Conservation (phyloP, 352 stramenopile species). For the Phytophthora fragariae region DNA sequence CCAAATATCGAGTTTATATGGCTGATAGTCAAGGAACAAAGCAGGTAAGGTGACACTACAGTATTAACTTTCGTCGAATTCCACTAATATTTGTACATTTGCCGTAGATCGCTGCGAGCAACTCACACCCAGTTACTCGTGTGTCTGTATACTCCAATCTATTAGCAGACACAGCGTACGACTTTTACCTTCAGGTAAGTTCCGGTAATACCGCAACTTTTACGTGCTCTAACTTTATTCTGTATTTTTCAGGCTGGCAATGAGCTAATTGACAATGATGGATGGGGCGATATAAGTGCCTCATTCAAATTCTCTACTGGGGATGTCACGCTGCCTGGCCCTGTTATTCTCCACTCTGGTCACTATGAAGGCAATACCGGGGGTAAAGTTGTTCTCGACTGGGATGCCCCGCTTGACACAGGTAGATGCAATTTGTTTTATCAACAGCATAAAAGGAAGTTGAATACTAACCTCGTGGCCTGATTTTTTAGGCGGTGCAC, state of each 20-base stretch:
- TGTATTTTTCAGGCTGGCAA: constrained; percentile 53
- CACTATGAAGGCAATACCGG: constrained; percentile 42
- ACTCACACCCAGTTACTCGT: constrained; percentile 14
- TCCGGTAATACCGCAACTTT: neutral
- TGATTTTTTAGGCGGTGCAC: constrained; percentile 35
- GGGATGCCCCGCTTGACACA: constrained; percentile 57
- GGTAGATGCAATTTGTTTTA: constrained; percentile 22
- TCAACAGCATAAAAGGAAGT: neutral
- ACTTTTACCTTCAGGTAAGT: constrained; percentile 60
- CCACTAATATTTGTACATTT: constrained; percentile 3
- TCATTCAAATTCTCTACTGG: constrained; percentile 45
- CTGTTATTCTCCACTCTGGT: constrained; percentile 32
- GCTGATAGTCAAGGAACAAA: constrained; percentile 10
- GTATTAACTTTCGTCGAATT: neutral
- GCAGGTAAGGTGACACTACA: constrained; percentile 19
- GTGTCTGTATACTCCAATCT: constrained; percentile 37
- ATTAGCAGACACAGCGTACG: constrained; percentile 45
- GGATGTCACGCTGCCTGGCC: constrained; percentile 40
- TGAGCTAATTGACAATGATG: constrained; percentile 35
- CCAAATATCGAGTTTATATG: constrained; percentile 65
- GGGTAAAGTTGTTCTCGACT: constrained; percentile 62
- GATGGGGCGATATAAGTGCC: constrained; percentile 55
- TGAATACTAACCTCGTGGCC: neutral
- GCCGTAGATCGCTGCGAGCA: constrained; percentile 28
- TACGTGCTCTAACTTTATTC: neutral